Evolutionary conservation across 306 rosid species (phyloP).

Genomic region (Amphicarpaea edgeworthii): DNA sequence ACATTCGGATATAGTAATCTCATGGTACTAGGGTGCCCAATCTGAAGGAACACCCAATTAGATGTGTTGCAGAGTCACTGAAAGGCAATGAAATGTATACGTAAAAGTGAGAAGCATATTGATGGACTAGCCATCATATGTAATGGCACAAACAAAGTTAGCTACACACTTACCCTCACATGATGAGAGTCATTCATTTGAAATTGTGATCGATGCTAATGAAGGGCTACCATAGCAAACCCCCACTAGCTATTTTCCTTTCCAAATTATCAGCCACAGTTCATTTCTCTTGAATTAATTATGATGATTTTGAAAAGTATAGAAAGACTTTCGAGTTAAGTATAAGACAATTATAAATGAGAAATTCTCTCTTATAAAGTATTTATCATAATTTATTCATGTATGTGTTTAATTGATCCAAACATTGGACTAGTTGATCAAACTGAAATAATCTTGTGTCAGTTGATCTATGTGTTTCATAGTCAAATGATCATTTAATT

Average conservation of each 20-base stretch:
- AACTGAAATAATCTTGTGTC: no score
- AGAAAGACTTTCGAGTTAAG: no score
- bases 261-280: no score
- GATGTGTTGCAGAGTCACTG: neutral
- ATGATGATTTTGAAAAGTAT: no score
- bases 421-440: no score
- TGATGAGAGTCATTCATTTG: constrained; percentile 31
- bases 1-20: neutral
- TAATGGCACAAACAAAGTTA: neutral
- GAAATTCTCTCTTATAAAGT: no score
- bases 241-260: no score
- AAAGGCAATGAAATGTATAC: constrained; percentile 25
- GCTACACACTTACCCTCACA: constrained; percentile 16
- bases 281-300: no score
- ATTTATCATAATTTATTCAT: no score
- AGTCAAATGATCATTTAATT: neutral
- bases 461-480: no score
- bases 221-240: neutral
- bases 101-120: constrained; percentile 23
- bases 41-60: constrained; percentile 1
- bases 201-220: constrained; percentile 6
- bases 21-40: neutral
- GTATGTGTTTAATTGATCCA: no score
- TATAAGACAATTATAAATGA: no score
- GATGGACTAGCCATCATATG: constrained; percentile 37